A percentile compares a stretch with the other conserved stretches of the same genome.
Conservation (phyloP, 441 rosid species). For the Syzygium malaccense region DNA sequence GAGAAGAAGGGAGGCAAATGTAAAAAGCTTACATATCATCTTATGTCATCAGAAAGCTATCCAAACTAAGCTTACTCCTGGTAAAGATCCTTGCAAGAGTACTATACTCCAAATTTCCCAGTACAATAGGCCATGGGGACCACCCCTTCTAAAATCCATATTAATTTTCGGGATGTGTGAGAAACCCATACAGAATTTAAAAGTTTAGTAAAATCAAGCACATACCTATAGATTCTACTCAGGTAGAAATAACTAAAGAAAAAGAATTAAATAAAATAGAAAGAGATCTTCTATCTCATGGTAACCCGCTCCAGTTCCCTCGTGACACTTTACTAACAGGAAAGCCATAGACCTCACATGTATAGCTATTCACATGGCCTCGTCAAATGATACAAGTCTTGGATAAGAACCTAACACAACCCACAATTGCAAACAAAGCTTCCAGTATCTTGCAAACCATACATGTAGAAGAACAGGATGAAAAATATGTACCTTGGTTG, state of each 20-base stretch:
- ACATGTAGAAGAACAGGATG: background rate
- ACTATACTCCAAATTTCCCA: background rate
- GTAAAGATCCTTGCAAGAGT: background rate
- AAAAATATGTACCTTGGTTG: slow-evolving; percentile 32
- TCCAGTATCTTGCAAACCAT: background rate
- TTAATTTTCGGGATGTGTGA: background rate
- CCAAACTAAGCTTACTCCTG: background rate
- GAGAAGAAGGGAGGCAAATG: background rate
- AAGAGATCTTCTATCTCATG: background rate
- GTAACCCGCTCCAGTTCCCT: background rate
- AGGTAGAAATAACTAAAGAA: background rate
- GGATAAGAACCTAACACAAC: background rate
- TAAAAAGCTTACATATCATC: background rate
- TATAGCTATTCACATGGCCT: background rate
- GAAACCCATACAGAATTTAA: background rate
- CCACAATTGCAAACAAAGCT: background rate
- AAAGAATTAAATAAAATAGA: background rate
- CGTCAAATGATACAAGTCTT: background rate
- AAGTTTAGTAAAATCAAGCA: background rate
- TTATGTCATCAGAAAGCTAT: background rate
- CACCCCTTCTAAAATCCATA: background rate
- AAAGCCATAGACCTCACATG: background rate
- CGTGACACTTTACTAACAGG: background rate
- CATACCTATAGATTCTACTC: background rate
- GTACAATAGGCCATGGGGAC: background rate